Evolutionary conservation across 2,329 filamentous ascomycete species (phyloP).

Genomic region (Aspergillus uvarum): DNA sequence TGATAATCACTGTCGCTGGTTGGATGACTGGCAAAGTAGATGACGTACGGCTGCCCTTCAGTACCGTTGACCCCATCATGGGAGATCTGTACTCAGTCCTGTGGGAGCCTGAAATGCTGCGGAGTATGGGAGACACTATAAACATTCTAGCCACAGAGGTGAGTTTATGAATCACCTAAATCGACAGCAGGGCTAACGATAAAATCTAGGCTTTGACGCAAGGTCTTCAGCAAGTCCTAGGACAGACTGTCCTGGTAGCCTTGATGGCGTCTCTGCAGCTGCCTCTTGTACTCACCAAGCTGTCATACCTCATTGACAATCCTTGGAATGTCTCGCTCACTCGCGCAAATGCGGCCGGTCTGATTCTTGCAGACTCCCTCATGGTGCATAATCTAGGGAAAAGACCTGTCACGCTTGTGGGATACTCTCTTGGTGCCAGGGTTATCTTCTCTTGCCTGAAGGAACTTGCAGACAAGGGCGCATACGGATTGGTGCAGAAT

Average conservation of each 20-base stretch:
- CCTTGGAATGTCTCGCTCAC: slow-evolving; percentile 97
- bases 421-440: slow-evolving; percentile 87
- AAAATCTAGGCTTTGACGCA: slow-evolving; percentile 76
- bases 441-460: slow-evolving; percentile 90
- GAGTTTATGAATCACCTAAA: slow-evolving; percentile 28
- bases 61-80: slow-evolving; percentile 96
- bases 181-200: slow-evolving; percentile 25
- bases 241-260: slow-evolving; percentile 80
- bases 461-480: slow-evolving; percentile 81
- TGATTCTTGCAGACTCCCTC: slow-evolving; percentile 91
- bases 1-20: slow-evolving; percentile 91
- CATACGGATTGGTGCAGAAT: slow-evolving; percentile 85
- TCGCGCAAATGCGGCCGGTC: slow-evolving; percentile 80
- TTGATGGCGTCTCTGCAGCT: slow-evolving; percentile 91
- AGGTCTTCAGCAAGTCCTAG: slow-evolving; percentile 91
- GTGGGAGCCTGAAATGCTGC: slow-evolving; percentile 98
- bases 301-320: slow-evolving; percentile 96
- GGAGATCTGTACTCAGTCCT: slow-evolving; percentile 95
- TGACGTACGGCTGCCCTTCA: slow-evolving; percentile 91
- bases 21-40: slow-evolving; percentile 99
- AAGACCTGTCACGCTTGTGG: slow-evolving; percentile 86
- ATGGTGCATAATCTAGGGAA: slow-evolving; percentile 89
- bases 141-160: slow-evolving; percentile 97
- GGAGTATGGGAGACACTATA: slow-evolving; percentile 96
- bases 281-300: slow-evolving; percentile 88